Base-by-base conservation (phyloP, 345 rosid genomes). In the Anastatica hierochuntica region DNA sequence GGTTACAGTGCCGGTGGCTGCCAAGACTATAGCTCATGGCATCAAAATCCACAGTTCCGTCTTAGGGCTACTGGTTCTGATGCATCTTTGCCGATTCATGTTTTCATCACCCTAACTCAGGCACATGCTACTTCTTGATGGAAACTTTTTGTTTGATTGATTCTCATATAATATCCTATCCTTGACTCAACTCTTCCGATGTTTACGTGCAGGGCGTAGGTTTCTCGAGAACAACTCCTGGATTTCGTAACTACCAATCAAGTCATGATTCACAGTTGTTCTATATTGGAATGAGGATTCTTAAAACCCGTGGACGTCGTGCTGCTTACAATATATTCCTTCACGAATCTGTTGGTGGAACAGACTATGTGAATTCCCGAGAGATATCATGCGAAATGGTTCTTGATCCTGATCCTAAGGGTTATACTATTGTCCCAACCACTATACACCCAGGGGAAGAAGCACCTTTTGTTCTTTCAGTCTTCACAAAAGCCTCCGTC, bases 311-410 rank as follows among this genome's bases (percentile, higher is more conserved):
- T 36, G 98, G 98, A 26, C 79, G 79, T 31, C 98, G 98, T 35
- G 97, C 98, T 66, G 94, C 83, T 44, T 89, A 83, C 72, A 83
- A 88, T 63, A 92, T 92, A 56, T 92, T 85, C 75, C 81, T 94
- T 17, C 99, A 94, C 10, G 99, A 94, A 73, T 88, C 99, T 40
- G 97, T 94, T 31, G 99, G 99, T 14, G 99, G 99, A 63, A 88
- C 99, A 36, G 99, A 94, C 74, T 94, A 94, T 55, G 99, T 94
- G n/a, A 94, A 94, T 60, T 88, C 99, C 46, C 85, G 99, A 53
- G 99, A 94, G 77, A 88, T 94, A 62, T 94, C 99, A 26, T 94
- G 99, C 36, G 99, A 94, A 77, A 88, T 94, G 97, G 97, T 94
- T 73, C 73, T 94, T 71, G 99, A 94, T 62, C 95, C 99, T 67